Percentiles rank a stretch among this genome's conserved stretches.
These are phyloP conservation scores for Rhodotorula diobovata DNA, from an alignment of 768 basidiomycete species.

Conservation along the genomic window DNA sequence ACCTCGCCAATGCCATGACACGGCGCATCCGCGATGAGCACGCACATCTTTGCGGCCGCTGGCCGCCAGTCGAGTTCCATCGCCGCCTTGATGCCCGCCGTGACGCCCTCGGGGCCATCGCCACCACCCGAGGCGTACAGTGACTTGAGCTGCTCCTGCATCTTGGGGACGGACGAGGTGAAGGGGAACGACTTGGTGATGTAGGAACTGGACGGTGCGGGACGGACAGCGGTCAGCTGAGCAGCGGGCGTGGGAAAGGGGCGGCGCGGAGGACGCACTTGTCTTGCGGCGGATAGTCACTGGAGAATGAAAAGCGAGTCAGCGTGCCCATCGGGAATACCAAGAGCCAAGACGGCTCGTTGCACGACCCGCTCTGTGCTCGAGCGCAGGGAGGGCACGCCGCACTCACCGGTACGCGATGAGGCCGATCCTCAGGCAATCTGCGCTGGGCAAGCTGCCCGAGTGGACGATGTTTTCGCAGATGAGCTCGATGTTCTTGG, in stretches of 20 bases:
- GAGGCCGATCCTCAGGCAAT: constrained; percentile 83
- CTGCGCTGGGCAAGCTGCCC: constrained; percentile 75
- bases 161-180: constrained; percentile 80
- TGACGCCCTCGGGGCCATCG: constrained; percentile 97
- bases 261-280: constrained; percentile 43
- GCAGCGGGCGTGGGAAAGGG: rapidly evolving
- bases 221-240: neutral
- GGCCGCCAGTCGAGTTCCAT: constrained; percentile 82
- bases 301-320: neutral
- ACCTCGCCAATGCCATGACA: constrained; percentile 71
- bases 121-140: constrained; percentile 80
- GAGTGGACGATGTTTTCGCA: constrained; percentile 91
- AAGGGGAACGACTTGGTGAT: constrained; percentile 91
- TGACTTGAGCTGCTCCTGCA: constrained; percentile 74
- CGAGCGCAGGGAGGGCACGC: neutral
- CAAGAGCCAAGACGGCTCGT: neutral
- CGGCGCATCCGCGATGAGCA: constrained; percentile 94
- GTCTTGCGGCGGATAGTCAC: constrained; percentile 93
- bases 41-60: constrained; percentile 86
- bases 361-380: neutral
- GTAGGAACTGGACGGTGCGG: constrained; percentile 56
- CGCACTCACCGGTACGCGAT: constrained; percentile 67
- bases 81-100: constrained; percentile 81
- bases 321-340: neutral
- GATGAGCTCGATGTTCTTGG: constrained; percentile 93